Percentiles rank a stretch among this genome's conserved stretches.
phyloP scores from a whole-genome alignment of 768 basidiomycete species.

The Panaeolus cyanescens region DNA sequence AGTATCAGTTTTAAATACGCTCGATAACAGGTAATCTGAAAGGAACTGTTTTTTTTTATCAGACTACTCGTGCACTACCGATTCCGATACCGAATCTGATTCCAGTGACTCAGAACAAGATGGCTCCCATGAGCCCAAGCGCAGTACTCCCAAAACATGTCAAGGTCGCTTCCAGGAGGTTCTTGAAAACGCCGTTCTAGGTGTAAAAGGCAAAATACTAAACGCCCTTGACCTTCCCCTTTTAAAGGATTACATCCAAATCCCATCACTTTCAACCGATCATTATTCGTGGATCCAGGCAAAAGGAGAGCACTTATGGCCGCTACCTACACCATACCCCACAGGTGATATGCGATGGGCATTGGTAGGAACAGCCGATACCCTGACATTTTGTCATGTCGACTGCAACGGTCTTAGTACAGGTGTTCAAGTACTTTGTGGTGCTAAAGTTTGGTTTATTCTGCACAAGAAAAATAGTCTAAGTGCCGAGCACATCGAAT shows the following conservation, averaged over 20 bases:
- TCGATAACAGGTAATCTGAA: too few relatives aligned
- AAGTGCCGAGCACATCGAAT: not conserved
- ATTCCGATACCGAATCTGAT: too few relatives aligned
- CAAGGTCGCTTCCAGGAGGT: not conserved
- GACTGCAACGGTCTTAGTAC: slow-evolving; percentile 8
- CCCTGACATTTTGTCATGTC: slow-evolving; percentile 9
- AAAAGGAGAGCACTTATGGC: slow-evolving; percentile 3
- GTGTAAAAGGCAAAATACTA: slow-evolving; percentile 4
- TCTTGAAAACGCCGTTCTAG: not conserved
- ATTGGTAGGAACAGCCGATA: slow-evolving; percentile 3
- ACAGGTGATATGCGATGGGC: slow-evolving; percentile 4
- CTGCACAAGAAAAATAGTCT: not conserved
- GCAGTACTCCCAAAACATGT: not conserved
- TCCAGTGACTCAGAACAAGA: too few relatives aligned
- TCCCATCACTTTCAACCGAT: slow-evolving; percentile 8
- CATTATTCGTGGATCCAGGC: slow-evolving; percentile 10
- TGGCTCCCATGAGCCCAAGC: not conserved
- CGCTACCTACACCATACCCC: slow-evolving; percentile 2
- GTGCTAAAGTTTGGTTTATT: slow-evolving; percentile 10
- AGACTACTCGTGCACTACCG: too few relatives aligned
- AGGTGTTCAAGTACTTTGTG: not conserved
- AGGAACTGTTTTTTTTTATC: too few relatives aligned
- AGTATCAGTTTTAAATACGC: not conserved
- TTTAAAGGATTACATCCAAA: not conserved
- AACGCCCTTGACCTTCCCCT: slow-evolving; percentile 15